phyloP scores from a whole-genome alignment of 1,284 basidiomycete species.

The Pascua sp. region DNA sequence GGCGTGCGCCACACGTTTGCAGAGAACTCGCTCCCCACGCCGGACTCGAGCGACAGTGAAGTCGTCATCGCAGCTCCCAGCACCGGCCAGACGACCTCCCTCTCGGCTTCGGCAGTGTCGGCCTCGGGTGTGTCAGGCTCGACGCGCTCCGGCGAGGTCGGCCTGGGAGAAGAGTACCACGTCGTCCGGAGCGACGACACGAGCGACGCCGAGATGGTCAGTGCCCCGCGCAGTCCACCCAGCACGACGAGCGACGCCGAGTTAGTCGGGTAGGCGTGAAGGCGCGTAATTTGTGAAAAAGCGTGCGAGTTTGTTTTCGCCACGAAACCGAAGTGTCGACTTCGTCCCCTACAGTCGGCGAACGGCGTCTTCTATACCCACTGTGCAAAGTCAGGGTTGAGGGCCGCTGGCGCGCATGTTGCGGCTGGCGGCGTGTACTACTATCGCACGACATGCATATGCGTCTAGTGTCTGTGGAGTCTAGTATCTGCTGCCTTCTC shows the following conservation, averaged over 20 bases:
- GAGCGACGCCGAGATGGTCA: conserved; percentile 9
- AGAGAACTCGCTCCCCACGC: conserved; percentile 5
- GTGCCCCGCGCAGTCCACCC: background rate
- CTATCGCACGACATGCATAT: no score
- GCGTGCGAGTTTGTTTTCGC: background rate
- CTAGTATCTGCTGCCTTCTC: no score
- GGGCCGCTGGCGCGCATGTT: no score
- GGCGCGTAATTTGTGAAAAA: background rate
- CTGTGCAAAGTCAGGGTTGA: no score
- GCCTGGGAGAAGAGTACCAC: conserved; percentile 19
- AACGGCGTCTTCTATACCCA: no score
- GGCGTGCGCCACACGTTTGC: background rate
- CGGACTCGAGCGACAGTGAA: conserved; percentile 11
- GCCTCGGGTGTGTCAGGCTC: no score
- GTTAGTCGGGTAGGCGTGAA: conserved; percentile 14
- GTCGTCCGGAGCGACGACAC: conserved; percentile 9
- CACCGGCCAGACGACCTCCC: background rate
- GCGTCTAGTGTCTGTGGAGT: no score
- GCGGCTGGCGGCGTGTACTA: no score
- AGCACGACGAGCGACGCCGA: conserved; percentile 7
- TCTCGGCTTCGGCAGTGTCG: no score
- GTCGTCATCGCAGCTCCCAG: background rate
- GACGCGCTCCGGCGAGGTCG: conserved; percentile 3
- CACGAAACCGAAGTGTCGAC: no score
- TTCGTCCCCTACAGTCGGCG: no score